These are phyloP conservation scores for Prunella vulgaris DNA, from an alignment of 257 asterid genomes.

Conservation along the genomic window DNA sequence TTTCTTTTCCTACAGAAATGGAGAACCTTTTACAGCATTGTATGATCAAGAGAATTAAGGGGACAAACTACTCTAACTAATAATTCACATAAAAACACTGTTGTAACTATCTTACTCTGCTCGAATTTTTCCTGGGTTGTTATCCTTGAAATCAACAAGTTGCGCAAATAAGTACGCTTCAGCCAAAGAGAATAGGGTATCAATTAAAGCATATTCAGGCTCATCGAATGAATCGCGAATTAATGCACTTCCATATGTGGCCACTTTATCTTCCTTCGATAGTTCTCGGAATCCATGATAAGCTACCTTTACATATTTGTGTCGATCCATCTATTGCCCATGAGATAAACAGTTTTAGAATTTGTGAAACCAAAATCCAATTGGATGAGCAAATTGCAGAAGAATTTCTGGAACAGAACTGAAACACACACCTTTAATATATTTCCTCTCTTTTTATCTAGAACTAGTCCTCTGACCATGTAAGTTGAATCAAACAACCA, in stretches of 20 bases:
- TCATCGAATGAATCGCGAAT: constrained; percentile 84
- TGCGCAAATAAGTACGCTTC: constrained; percentile 97
- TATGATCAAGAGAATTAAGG: constrained; percentile 11
- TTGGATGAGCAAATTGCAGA: neutral
- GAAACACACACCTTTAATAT: constrained; percentile 73
- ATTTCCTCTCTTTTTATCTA: constrained; percentile 92
- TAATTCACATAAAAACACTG: neutral
- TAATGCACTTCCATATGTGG: constrained; percentile 76
- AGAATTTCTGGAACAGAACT: neutral
- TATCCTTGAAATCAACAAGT: constrained; percentile 92
- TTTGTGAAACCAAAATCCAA: constrained; percentile 1
- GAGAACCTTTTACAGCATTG: neutral
- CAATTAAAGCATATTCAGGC: constrained; percentile 92
- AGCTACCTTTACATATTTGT: constrained; percentile 95
- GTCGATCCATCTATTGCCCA: constrained; percentile 80
- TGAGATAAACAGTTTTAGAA: neutral
- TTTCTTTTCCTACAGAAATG: neutral
- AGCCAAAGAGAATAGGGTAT: constrained; percentile 93
- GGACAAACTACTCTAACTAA: neutral
- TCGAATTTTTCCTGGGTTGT: constrained; percentile 75
- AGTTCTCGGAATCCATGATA: constrained; percentile 91
- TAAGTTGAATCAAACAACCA: constrained; percentile 91
- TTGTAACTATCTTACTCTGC: constrained; percentile 66
- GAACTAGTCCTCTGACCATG: constrained; percentile 99
- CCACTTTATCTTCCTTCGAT: constrained; percentile 88